A percentile compares a stretch with the other conserved stretches of the same genome.
Evolutionary conservation across 2,329 filamentous ascomycete genomes (phyloP).

Genomic region (Westerdykella aurantiaca): DNA sequence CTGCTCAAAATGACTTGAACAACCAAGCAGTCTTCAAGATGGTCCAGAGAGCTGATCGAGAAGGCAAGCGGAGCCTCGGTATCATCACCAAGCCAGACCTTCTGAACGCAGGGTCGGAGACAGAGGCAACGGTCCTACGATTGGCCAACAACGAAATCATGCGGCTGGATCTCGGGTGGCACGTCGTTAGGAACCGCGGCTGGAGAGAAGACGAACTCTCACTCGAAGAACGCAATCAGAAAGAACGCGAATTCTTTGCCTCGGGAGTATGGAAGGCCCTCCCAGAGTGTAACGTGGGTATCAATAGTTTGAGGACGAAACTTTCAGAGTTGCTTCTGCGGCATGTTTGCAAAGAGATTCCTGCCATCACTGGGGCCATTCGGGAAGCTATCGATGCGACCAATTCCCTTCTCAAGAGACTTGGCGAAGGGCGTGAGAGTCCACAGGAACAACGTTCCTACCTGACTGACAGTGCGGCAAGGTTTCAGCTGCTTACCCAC

Average conservation of each 20-base stretch:
- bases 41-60: conserved; percentile 26
- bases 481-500: conserved; percentile 1
- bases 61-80: conserved; percentile 36
- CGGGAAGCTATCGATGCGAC: conserved; percentile 12
- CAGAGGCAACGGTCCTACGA: conserved; percentile 13
- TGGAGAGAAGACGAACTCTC: conserved; percentile 15
- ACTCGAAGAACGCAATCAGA: conserved; percentile 18
- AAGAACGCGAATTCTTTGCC: conserved; percentile 20
- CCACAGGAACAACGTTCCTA: conserved; percentile 17
- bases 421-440: conserved; percentile 17
- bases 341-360: conserved; percentile 27
- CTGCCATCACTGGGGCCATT: conserved; percentile 16
- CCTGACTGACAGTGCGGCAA: conserved; percentile 14
- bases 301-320: conserved; percentile 21
- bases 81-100: conserved; percentile 44
- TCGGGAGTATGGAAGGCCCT: conserved; percentile 15
- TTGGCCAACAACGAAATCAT: conserved; percentile 32
- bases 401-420: conserved; percentile 8
- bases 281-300: conserved; percentile 20
- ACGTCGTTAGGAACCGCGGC: conserved; percentile 34
- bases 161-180: conserved; percentile 33
- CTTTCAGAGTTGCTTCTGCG: conserved; percentile 27
- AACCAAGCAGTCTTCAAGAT: conserved; percentile 26
- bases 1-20: conserved; percentile 37
- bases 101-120: conserved; percentile 21